Evolutionary conservation across 352 stramenopile genomes (phyloP), one percentile per base, ranked within the genome.

Genomic region (Plasmopara halstedii): DNA sequence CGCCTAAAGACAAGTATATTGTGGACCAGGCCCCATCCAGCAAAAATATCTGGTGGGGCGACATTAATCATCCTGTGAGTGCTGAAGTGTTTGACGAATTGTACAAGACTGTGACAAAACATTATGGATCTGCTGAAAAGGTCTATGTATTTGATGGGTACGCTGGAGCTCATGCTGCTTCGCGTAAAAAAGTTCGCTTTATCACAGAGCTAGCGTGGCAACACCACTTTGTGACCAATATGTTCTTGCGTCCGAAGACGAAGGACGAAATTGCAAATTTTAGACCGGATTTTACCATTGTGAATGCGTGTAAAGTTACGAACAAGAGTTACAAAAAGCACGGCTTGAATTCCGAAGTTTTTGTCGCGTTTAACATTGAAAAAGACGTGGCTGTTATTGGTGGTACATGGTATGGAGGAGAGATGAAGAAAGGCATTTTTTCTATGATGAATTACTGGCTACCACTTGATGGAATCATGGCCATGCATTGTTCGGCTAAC

Each of bases 391-490:
- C 91, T 32, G 82, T 98, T 36, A 97, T 98, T 45, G 91, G 93
- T 45, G 94, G 94, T 43, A 98, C 95, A 6, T 98, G 83, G 80
- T 98, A 98, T 72, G 95, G 94, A 41, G 96, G 95, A 33, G 95
- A 98, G 70, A 99, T 98, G 78, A 99, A 99, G 75, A 98, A 98
- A 73, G 95, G 94, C 21, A 98, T 98, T 56, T 98, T 98, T 56
- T 93, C 77, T 45, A 85, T 99, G 67, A 98, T 99, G 94, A 98
- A 99, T 73, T 98, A 98, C 74, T 97, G 83, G 85, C 70, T 98
- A 23, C 95, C 95, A 22, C 78, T 98, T 37, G 66, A 96, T 37
- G 88, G 88, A 50, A 92, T 97, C 63, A 95, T 99, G 70, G 72
- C 95, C 44, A 98, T 99, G 96, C 96, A 99, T 80, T 98, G 94